These are phyloP conservation scores for Hyaloscypha finlandica DNA, from an alignment of 495 filamentous ascomycete species.

Conservation along the genomic window DNA sequence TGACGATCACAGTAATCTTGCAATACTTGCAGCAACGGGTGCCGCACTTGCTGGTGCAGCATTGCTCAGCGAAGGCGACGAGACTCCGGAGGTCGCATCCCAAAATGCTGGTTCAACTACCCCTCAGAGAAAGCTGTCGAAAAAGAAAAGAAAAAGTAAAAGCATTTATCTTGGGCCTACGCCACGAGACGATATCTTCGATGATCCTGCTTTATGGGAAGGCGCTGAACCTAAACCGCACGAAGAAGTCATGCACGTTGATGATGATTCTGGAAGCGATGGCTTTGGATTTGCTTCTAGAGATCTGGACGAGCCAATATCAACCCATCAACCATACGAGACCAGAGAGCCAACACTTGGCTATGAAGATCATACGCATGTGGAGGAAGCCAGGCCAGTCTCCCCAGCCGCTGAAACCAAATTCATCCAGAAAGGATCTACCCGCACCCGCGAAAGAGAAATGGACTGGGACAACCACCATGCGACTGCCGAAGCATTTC, in stretches of 20 bases:
- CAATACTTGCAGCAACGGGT: conserved; percentile 16
- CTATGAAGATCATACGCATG: background rate
- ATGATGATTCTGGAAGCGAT: conserved; percentile 26
- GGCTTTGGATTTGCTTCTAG: conserved; percentile 30
- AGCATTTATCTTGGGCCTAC: conserved; percentile 35
- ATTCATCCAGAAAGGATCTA: background rate
- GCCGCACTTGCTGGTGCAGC: conserved; percentile 33
- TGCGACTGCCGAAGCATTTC: background rate
- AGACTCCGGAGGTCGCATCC: conserved; percentile 4
- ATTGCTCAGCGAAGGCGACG: conserved; percentile 34
- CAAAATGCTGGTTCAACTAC: background rate
- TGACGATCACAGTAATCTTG: conserved; percentile 13
- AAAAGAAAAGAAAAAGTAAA: conserved; percentile 34
- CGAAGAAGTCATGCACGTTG: conserved; percentile 25
- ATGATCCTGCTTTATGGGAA: conserved; percentile 55
- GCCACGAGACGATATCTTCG: conserved; percentile 44
- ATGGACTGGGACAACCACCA: background rate
- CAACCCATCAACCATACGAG: conserved; percentile 9
- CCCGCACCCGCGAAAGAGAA: background rate
- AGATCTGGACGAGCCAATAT: conserved; percentile 4
- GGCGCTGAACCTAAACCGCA: conserved; percentile 43
- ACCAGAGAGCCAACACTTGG: background rate
- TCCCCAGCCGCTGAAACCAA: background rate
- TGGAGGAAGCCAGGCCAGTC: background rate
- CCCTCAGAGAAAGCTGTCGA: conserved; percentile 29